Evolutionary conservation across 2,329 filamentous ascomycete genomes (phyloP), one percentile per base, ranked within the genome.

Genomic region (Colletotrichum sojae): DNA sequence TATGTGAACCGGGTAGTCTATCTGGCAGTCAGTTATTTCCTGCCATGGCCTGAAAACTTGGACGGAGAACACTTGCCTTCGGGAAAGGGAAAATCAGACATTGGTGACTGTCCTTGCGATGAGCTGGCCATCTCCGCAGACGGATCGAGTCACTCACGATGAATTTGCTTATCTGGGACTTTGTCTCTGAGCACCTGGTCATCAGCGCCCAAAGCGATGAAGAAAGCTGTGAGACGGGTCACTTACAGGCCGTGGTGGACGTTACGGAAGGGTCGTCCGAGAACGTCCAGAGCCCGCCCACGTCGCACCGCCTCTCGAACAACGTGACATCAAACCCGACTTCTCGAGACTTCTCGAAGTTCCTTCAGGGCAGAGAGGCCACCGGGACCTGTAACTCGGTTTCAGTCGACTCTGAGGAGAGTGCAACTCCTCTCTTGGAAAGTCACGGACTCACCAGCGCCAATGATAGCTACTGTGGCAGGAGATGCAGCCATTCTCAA

Each of bases 251-350:
- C 22, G 31, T 61, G 16, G 36, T 46, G 1, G 74, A 76, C 0
- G 74, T 75, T 54, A 74, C 64, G 12, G 62, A 57, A 0, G 73
- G 72, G 31, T 74, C 71, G 1, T 73, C 71, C 3, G 71, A 72
- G 46, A 74, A 74, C 0, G 71, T 71, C 72, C 74, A 76, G 6
- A 75, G 6, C 5, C 75, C 74, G 0, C 74, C 74, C 2, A 70
- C 73, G 2, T 75, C 63, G 27, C 66, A 60, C 31, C 73, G 71
- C 56, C 73, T 68, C 61, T 76, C 73, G 31, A 73, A 76, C 15
- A 67, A 68, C 6, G 73, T 76, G 22, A 75, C 71, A 1, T 73
- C 57, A 40, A 76, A 76, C 1, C 71, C 71, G 25, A 76, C 75
- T 10, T 76, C 73, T 1, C 58, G 18, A 22, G 25, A 76, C 75